phyloP scores from a whole-genome alignment of 108 stramenopile species.

The Heterococcus sp. region DNA sequence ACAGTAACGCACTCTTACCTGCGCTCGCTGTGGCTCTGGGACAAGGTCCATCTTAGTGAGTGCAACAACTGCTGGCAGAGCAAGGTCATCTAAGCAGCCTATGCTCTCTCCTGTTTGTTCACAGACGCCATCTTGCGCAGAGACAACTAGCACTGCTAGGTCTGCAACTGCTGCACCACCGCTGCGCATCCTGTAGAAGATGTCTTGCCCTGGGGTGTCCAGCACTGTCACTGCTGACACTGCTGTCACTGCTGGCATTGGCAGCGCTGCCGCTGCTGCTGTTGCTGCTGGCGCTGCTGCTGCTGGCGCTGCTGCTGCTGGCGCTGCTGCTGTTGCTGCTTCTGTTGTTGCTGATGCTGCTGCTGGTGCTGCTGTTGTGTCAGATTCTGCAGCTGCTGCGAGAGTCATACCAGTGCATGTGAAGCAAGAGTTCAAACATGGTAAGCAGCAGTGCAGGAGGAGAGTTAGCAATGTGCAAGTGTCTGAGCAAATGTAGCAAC shows the following conservation, averaged over 20 bases:
- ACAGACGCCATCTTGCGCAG: slow-evolving; percentile 38
- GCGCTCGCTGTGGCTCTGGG: too few relatives aligned
- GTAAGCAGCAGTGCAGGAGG: too few relatives aligned
- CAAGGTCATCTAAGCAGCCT: slow-evolving; percentile 36
- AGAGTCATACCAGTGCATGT: too few relatives aligned
- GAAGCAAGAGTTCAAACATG: too few relatives aligned
- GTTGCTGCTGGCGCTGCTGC: not conserved
- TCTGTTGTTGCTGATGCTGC: not conserved
- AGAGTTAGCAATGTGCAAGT: too few relatives aligned
- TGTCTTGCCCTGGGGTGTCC: slow-evolving; percentile 41
- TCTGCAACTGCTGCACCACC: slow-evolving; percentile 35
- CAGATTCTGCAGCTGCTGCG: not conserved
- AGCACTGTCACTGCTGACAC: slow-evolving; percentile 11
- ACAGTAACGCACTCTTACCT: too few relatives aligned
- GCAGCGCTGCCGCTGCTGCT: not conserved
- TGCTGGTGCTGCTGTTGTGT: not conserved
- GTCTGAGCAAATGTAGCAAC: too few relatives aligned
- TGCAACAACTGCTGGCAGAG: slow-evolving; percentile 30
- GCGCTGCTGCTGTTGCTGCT: not conserved
- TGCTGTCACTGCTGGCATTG: not conserved
- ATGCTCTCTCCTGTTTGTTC: slow-evolving; percentile 43
- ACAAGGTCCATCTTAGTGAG: slow-evolving; percentile 40
- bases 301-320: not conserved
- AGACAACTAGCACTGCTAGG: slow-evolving; percentile 26
- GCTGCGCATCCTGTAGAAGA: slow-evolving; percentile 36